phyloP scores from a whole-genome alignment of 2,329 filamentous ascomycete species.

The Alternaria metachromatica region DNA sequence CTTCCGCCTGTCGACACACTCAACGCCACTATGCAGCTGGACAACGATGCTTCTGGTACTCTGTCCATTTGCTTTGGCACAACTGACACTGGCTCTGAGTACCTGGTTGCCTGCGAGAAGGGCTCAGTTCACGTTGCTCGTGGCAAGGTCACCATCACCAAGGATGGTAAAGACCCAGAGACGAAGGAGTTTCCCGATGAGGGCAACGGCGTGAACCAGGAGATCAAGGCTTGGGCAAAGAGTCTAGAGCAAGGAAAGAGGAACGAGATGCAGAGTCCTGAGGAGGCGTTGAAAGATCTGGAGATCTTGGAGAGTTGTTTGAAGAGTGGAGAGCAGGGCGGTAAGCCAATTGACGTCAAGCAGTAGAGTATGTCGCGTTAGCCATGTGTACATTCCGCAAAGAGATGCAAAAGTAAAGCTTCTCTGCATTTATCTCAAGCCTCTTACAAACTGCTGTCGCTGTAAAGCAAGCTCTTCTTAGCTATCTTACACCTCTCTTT shows the following conservation, averaged over 20 bases:
- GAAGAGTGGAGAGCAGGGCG: constrained; percentile 50
- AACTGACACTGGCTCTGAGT: constrained; percentile 61
- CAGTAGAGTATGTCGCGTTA: background rate
- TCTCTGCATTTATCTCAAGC: background rate
- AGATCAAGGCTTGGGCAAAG: constrained; percentile 68
- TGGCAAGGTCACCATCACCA: constrained; percentile 47
- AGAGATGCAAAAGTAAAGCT: background rate
- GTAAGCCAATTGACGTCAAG: constrained; percentile 35
- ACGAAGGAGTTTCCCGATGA: constrained; percentile 57
- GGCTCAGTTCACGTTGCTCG: constrained; percentile 61
- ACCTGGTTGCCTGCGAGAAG: constrained; percentile 63
- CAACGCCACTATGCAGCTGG: constrained; percentile 63
- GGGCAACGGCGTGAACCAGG: constrained; percentile 63
- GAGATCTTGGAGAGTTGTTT: constrained; percentile 59
- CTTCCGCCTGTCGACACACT: constrained; percentile 72
- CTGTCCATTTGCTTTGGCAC: constrained; percentile 66
- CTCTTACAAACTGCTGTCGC: background rate
- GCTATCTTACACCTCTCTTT: background rate
- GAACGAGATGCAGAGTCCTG: constrained; percentile 61
- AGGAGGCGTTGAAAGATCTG: constrained; percentile 67
- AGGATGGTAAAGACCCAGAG: constrained; percentile 35
- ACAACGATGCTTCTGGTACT: constrained; percentile 62
- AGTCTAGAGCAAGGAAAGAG: constrained; percentile 56
- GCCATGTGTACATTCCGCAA: background rate
- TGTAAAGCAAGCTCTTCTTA: too few species aligned